phyloP scores from a whole-genome alignment of 371 early-diverging fungal genomes.

The Mortierella sp. region DNA sequence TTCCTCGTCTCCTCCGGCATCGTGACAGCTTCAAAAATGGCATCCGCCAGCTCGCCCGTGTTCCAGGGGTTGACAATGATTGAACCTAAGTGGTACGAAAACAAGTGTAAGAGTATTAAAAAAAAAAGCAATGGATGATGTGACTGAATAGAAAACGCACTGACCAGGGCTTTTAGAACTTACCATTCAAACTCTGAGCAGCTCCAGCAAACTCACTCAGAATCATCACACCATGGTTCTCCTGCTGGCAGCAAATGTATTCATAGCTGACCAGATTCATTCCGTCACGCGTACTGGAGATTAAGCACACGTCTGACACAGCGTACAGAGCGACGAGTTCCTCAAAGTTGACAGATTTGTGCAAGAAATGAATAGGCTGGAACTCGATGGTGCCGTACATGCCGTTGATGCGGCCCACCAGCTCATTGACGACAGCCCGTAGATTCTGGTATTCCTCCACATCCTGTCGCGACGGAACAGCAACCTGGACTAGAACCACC shows the following conservation, averaged over 20 bases:
- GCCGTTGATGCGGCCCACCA: constrained; percentile 98
- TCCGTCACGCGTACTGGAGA: constrained; percentile 99
- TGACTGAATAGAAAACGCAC: too few relatives aligned
- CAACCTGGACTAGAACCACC: constrained; percentile 97
- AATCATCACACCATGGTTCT: constrained; percentile 95
- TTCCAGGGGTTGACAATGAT: constrained; percentile 99
- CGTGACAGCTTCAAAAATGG: constrained; percentile 92
- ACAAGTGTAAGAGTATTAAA: too few relatives aligned
- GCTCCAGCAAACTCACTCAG: constrained; percentile 99
- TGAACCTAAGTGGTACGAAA: too few relatives aligned
- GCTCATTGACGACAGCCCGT: constrained; percentile 90
- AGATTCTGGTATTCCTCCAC: constrained; percentile 98
- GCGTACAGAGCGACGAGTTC: constrained; percentile 98
- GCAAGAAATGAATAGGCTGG: constrained; percentile 98
- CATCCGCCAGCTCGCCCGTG: constrained; percentile 93
- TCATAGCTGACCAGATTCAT: constrained; percentile 99
- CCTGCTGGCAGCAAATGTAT: constrained; percentile 96
- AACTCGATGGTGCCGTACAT: constrained; percentile 93
- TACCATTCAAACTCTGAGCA: constrained; percentile 96
- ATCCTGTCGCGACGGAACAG: constrained; percentile 96
- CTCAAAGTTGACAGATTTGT: constrained; percentile 95
- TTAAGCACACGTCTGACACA: constrained; percentile 95
- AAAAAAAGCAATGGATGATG: background rate
- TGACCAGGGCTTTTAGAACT: too few relatives aligned
- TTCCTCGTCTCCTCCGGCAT: constrained; percentile 87